A percentile compares a stretch with the other conserved stretches of the same genome.
Conservation (phyloP, 768 basidiomycete genomes). For the Pleurotus pulmonarius region DNA sequence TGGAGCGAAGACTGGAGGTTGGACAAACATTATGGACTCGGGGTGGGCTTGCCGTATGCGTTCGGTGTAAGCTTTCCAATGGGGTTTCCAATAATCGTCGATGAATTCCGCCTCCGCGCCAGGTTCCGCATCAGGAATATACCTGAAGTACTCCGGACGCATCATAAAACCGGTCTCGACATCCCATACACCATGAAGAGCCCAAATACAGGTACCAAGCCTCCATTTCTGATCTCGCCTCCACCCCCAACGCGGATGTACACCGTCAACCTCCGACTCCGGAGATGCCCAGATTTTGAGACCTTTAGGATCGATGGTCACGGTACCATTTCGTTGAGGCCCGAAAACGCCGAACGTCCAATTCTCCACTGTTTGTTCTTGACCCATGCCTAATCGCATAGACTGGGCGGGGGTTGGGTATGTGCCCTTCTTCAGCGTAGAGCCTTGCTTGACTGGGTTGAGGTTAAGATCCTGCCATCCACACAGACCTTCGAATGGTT, state of each 20-base stretch:
- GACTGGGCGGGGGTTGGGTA: slow-evolving; percentile 83
- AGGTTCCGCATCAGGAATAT: slow-evolving; percentile 28
- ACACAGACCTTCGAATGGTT: slow-evolving; percentile 82
- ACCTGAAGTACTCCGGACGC: slow-evolving; percentile 73
- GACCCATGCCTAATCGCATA: slow-evolving; percentile 85
- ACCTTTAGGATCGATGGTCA: slow-evolving; percentile 85
- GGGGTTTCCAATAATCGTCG: slow-evolving; percentile 75
- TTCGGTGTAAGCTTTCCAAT: slow-evolving; percentile 51
- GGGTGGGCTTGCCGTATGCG: slow-evolving; percentile 70
- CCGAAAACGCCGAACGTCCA: slow-evolving; percentile 82
- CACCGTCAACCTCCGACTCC: slow-evolving; percentile 41
- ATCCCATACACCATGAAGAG: slow-evolving; percentile 89
- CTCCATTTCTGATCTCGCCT: slow-evolving; percentile 65
- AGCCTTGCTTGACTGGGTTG: slow-evolving; percentile 64
- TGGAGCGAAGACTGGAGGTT: slow-evolving; percentile 83
- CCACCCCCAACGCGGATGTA: slow-evolving; percentile 81
- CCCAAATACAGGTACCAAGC: slow-evolving; percentile 83
- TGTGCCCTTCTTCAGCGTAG: slow-evolving; percentile 81
- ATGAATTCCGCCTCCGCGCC: slow-evolving; percentile 62
- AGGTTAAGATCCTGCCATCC: slow-evolving; percentile 62
- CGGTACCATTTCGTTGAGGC: slow-evolving; percentile 65
- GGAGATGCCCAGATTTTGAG: slow-evolving; percentile 73
- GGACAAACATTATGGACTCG: slow-evolving; percentile 84
- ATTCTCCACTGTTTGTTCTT: slow-evolving; percentile 74
- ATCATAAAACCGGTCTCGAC: slow-evolving; percentile 61